Percentiles rank a stretch among this genome's conserved stretches.
Conservation (phyloP, 2,329 filamentous ascomycete species). For the Pseudogymnoascus pannorum region DNA sequence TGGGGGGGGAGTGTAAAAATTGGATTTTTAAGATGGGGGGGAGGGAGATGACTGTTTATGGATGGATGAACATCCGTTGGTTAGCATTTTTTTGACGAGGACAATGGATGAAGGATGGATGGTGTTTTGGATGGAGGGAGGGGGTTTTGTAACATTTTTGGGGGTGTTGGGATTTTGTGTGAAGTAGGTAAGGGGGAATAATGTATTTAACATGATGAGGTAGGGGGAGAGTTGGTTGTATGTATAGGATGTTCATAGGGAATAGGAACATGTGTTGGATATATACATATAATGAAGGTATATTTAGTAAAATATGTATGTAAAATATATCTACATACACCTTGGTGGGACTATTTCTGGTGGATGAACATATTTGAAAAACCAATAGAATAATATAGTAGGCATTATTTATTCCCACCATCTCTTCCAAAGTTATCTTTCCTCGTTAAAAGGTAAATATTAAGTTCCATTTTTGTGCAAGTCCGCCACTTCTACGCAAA, state of each 20-base stretch:
- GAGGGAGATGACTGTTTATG: neutral
- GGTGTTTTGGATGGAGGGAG: neutral
- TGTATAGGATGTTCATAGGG: neutral
- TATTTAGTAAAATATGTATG: neutral
- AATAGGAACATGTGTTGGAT: neutral
- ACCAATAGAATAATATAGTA: too few species aligned
- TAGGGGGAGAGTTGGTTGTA: neutral
- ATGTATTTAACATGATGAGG: neutral
- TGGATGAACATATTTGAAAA: too few species aligned
- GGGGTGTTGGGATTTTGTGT: neutral
- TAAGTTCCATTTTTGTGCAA: too few species aligned
- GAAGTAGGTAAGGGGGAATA: neutral
- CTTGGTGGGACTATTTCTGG: too few species aligned
- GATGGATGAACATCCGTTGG: too few species aligned
- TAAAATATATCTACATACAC: too few species aligned
- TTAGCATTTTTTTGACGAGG: neutral
- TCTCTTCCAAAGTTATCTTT: too few species aligned
- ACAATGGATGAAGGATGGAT: neutral
- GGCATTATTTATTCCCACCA: too few species aligned
- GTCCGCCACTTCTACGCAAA: too few species aligned
- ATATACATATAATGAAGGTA: neutral
- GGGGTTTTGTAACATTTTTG: neutral
- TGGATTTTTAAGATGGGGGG: neutral
- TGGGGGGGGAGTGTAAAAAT: neutral
- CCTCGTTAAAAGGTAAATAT: too few species aligned